Conservation (phyloP, 495 filamentous ascomycete genomes). For the Hapsidospora chrysogenum region DNA sequence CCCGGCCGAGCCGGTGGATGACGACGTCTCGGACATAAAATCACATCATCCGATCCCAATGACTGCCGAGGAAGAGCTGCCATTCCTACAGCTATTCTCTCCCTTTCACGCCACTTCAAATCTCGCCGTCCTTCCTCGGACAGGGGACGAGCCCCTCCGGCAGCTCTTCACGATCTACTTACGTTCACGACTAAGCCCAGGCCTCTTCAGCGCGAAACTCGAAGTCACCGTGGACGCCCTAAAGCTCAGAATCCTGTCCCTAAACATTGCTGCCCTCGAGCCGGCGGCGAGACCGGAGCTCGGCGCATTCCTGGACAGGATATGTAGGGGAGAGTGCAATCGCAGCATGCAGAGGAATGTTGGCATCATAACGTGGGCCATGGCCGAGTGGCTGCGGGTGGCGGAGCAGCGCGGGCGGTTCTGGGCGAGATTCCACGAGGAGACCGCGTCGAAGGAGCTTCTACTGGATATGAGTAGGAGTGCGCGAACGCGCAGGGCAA, state of each 20-base stretch:
- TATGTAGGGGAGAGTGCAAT: conserved; percentile 9
- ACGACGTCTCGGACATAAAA: conserved; percentile 12
- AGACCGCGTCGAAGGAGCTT: conserved; percentile 18
- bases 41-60: conserved; percentile 38
- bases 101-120: conserved; percentile 33
- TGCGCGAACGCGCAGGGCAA: conserved; percentile 8
- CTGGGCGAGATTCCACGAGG: conserved; percentile 25
- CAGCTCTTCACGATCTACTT: conserved; percentile 24
- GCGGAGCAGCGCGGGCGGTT: conserved; percentile 25
- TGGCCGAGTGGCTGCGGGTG: conserved; percentile 34
- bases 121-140: conserved; percentile 19
- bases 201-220: conserved; percentile 27
- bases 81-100: conserved; percentile 39
- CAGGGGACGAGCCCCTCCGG: conserved; percentile 8
- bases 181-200: conserved; percentile 14
- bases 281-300: conserved; percentile 24
- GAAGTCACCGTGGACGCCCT: conserved; percentile 30
- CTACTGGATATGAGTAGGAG: conserved; percentile 10
- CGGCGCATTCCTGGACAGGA: conserved; percentile 17
- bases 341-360: conserved; percentile 24
- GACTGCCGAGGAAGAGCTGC: conserved; percentile 31
- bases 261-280: conserved; percentile 25
- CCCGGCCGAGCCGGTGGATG: conserved; percentile 6
- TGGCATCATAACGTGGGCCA: conserved; percentile 28
- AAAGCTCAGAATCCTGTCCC: conserved; percentile 15